Base-by-base conservation (phyloP, 495 filamentous ascomycete species). In the Gamarada debralockiae region DNA sequence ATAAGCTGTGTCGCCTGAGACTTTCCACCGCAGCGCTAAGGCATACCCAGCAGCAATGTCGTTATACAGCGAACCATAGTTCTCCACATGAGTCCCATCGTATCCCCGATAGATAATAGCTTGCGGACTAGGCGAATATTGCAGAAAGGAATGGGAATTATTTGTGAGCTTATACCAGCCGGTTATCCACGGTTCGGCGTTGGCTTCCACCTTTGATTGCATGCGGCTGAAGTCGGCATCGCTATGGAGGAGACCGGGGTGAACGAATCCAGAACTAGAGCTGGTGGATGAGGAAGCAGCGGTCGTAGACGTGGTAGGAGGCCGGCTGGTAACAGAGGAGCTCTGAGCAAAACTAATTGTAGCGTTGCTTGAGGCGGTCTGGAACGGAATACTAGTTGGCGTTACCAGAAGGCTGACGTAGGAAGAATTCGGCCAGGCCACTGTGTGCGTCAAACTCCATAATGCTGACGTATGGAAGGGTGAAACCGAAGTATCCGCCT, bases 11-110 rank as follows among this genome's bases (percentile, higher is more conserved):
- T 72, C 57, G 9, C 58, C 62, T 10, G 67, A 63, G 38, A 74
- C 52, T 48, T 67, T 64, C 71, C 70, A 76, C 24, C 68, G 65
- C 3, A 76, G 42, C 12, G 70, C 68, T 10, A 68, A 60, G 4
- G 58, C 57, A 52, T 74, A 75, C 0, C 63, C 66, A 7, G 73
- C 69, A 6, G 70, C 69, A 12, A 65, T 57, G 41, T 76, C 71
- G 1, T 62, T 49, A 40, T 67, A 76, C 5, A 74, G 59, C n/a
- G 20, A 38, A 2, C 45, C 13, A 42, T 73, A 73, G 46, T 74
- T 76, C 55, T 74, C 60, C 0, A 58, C 12, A 15, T 70, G 42
- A n/a, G n/a, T 15, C 1, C 37, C 43, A 12, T 56, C 52, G 23
- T 54, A 59, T 14, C 69, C 70, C 0, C 72, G 65, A 50, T 68